Evolutionary conservation across 306 rosid species (phyloP), one percentile per base, ranked within the genome.

Genomic region (Delonix regia): DNA sequence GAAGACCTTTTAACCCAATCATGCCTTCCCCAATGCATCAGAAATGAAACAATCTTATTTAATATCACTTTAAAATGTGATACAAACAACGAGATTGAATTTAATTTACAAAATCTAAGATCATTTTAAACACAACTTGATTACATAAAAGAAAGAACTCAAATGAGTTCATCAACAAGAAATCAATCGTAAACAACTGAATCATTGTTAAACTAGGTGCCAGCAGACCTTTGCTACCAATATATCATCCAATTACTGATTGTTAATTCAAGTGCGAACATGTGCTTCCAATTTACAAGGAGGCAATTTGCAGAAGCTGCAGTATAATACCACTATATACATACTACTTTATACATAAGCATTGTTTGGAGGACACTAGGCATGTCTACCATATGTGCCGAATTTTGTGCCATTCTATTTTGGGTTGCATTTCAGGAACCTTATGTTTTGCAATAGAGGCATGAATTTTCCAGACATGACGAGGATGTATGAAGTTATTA

Each of bases 341-440:
- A 62, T 41, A 25, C 25, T 21, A 4, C 10, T 13, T 5, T 1
- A 24, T 27, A 27, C 33, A 59, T 13, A 33, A 8, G 2, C n/a
- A n/a, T n/a, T n/a, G n/a, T n/a, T n/a, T n/a, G n/a, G n/a, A n/a
- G n/a, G 49, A 18, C 48, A 42, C 51, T 7, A 28, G 67, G 71
- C 82, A 78, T 24, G 4, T 56, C 88, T 65, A 87, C 97, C 96
- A 94, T 73, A 86, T 48, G 82, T 88, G 90, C n/a, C 94, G 86
- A 79, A 92, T 89, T 86, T 82, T 83, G 80, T 81, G 84, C 96
- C 96, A 94, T 21, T 79, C 69, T 47, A 87, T 56, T 49, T 85
- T 80, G n/a, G 78, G 51, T 65, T 73, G 52, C 21, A 47, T 30
- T 44, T 3, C 18, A 60, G 5, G 77, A 19, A 25, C 57, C 24